A percentile compares a stretch with the other conserved stretches of the same genome.
phyloP scores from a whole-genome alignment of 768 basidiomycete genomes.

The Naganishia friedmannii region DNA sequence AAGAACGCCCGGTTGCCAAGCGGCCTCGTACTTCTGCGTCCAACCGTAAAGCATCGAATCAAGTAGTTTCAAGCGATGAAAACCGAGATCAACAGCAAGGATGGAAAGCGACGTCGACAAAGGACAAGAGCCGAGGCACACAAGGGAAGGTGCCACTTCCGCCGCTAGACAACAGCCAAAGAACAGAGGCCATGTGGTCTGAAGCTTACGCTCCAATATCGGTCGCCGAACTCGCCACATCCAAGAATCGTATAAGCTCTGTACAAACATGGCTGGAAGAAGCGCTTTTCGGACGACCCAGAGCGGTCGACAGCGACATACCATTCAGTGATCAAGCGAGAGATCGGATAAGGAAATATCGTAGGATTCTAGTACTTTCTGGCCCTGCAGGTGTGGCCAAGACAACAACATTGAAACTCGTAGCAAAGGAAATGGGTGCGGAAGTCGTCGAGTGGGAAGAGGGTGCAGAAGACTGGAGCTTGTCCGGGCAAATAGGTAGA shows the following conservation, averaged over 20 bases:
- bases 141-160: background rate
- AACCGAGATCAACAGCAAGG: background rate
- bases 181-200: conserved; percentile 23
- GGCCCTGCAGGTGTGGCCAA: conserved; percentile 90
- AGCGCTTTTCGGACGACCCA: conserved; percentile 41
- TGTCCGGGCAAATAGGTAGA: conserved; percentile 50
- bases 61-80: conserved; percentile 8
- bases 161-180: background rate
- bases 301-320: conserved; percentile 11
- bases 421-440: conserved; percentile 70
- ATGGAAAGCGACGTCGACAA: background rate
- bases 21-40: conserved; percentile 6
- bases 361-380: conserved; percentile 72
- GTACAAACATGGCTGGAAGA: conserved; percentile 50
- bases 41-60: background rate
- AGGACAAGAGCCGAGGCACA: background rate
- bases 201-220: conserved; percentile 3
- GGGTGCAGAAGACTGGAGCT: conserved; percentile 59
- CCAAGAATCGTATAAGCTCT: conserved; percentile 41
- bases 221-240: conserved; percentile 44
- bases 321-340: conserved; percentile 25
- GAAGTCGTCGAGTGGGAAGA: conserved; percentile 86
- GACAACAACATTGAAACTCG: conserved; percentile 74
- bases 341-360: conserved; percentile 48
- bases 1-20: background rate